Percentiles rank a stretch among this genome's conserved stretches.
phyloP scores from a whole-genome alignment of 2,329 filamentous ascomycete species.

The Sphaerulina musiva region DNA sequence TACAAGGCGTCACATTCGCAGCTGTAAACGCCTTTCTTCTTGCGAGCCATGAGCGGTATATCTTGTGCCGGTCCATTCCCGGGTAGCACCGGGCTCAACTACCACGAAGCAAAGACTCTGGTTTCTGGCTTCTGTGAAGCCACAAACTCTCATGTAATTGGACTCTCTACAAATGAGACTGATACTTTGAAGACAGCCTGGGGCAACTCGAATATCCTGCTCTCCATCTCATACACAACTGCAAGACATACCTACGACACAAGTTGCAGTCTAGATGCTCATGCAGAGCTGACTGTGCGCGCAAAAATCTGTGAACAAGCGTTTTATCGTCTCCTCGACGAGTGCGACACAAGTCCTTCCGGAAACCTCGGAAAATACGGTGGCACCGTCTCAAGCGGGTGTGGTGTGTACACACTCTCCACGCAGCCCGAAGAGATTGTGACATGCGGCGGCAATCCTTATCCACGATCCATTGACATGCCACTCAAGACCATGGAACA shows the following conservation, averaged over 20 bases:
- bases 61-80: conserved; percentile 6
- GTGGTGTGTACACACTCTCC: conserved; percentile 8
- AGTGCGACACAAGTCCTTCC: conserved; percentile 5
- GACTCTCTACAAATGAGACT: conserved; percentile 1
- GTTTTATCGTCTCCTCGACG: conserved; percentile 12
- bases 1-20: background rate
- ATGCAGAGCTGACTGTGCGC: background rate
- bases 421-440: conserved; percentile 12
- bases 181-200: conserved; percentile 8
- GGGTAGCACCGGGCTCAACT: conserved; percentile 11
- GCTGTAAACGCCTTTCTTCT: background rate
- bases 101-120: conserved; percentile 10
- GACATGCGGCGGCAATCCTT: conserved; percentile 14
- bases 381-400: conserved; percentile 4
- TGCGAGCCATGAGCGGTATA: background rate
- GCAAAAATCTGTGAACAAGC: conserved; percentile 5
- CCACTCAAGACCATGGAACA: background rate
- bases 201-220: conserved; percentile 13
- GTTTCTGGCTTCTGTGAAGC: conserved; percentile 10
- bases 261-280: conserved; percentile 1
- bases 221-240: conserved; percentile 6
- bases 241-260: conserved; percentile 1
- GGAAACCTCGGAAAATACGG: conserved; percentile 10
- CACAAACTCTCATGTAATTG: background rate
- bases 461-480: conserved; percentile 8